These are phyloP conservation scores for Kwoniella bestiolae DNA, from an alignment of 768 basidiomycete species.

Conservation along the genomic window DNA sequence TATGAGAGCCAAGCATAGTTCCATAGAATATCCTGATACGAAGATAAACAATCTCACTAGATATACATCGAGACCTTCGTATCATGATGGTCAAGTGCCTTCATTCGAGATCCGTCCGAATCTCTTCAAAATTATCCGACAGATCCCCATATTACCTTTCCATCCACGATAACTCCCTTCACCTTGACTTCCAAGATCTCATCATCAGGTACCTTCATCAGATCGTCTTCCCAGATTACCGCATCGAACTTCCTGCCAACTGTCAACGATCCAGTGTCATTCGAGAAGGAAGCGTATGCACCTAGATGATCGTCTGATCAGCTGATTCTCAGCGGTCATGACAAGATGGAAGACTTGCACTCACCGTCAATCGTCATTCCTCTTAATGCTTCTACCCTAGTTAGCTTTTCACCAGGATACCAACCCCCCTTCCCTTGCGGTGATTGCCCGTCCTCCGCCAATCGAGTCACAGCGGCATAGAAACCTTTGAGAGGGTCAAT, in stretches of 20 bases:
- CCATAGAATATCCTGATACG: too few species aligned
- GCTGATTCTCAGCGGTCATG: background rate
- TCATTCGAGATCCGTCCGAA: background rate
- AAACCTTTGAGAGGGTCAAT: slow-evolving; percentile 88
- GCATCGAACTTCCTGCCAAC: slow-evolving; percentile 86
- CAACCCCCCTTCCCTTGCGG: slow-evolving; percentile 85
- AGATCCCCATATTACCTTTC: slow-evolving; percentile 67
- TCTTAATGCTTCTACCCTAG: slow-evolving; percentile 73
- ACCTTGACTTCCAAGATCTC: slow-evolving; percentile 74
- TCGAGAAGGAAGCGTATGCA: slow-evolving; percentile 80
- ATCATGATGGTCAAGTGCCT: too few species aligned
- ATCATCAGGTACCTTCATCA: slow-evolving; percentile 66
- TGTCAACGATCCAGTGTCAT: slow-evolving; percentile 70
- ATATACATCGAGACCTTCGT: too few species aligned
- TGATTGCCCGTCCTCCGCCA: slow-evolving; percentile 70
- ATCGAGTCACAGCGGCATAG: slow-evolving; percentile 81
- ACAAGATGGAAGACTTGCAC: slow-evolving; percentile 11
- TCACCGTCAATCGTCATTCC: slow-evolving; percentile 77
- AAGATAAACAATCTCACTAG: too few species aligned
- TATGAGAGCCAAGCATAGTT: too few species aligned
- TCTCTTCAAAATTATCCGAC: background rate
- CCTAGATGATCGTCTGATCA: slow-evolving; percentile 57
- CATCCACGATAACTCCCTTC: slow-evolving; percentile 75
- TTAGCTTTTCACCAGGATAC: slow-evolving; percentile 76
- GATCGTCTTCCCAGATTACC: slow-evolving; percentile 77